Evolutionary conservation across 495 filamentous ascomycete genomes (phyloP), one percentile per base, ranked within the genome.

Genomic region (Ramalina peruviana): DNA sequence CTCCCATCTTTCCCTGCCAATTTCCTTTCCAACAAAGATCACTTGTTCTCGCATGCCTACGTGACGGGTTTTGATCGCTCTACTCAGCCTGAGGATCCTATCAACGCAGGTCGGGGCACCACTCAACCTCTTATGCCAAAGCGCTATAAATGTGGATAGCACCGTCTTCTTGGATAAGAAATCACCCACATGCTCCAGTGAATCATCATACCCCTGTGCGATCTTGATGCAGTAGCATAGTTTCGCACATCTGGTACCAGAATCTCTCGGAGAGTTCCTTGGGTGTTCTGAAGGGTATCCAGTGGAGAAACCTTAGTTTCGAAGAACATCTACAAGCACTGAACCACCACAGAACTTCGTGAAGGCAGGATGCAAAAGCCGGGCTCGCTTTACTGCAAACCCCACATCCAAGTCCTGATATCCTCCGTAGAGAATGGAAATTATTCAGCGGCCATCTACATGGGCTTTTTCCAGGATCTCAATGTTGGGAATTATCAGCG

Each of bases 181-280:
- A 19, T 65, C 53, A 19, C 55, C 58, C 5, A 75, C 59, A 9
- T 60, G 56, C 19, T 64, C 61, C 44, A 69, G 68, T 1, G 63
- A 58, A 13, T 73, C 27, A 23, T 59, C 56, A 41, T 71, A 51
- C 50, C 58, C 43, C 9, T 71, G 60, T n/a, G 67, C 62, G 30
- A 71, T 57, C 54, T 73, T 71, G 57, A 71, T 68, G 54, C 71
- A 66, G 58, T 64, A 72, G 61, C 66, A 70, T 36, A 70, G 66
- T 50, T 71, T 67, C 13, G 21, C 19, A 25, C 6, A 6, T 25
- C 6, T 25, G 23, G 23, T 25, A 25, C 23, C 6, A 25, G 23
- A 6, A 4, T 25, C 23, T 4, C 4, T 25, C 4, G 3, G 23
- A 6, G 23, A 25, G 23, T 25, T 6, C 23, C 6, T 25, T 25